A percentile compares a stretch with the other conserved stretches of the same genome.
Evolutionary conservation across 495 filamentous ascomycete genomes (phyloP).

Genomic region (Penicillium malachiteum): DNA sequence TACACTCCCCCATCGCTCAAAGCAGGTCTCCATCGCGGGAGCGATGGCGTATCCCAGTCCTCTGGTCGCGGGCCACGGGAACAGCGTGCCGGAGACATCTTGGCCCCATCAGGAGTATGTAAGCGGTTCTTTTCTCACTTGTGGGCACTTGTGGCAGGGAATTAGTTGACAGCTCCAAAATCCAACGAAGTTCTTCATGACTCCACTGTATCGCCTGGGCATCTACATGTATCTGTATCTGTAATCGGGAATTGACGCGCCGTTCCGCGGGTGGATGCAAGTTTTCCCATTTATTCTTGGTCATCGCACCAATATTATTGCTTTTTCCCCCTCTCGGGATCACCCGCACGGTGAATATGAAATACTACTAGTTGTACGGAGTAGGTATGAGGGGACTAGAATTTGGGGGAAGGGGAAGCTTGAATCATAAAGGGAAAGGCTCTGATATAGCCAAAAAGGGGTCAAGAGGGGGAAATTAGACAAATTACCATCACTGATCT

Average conservation of each 20-base stretch:
- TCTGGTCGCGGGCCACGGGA: constrained; percentile 7
- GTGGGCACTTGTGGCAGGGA: no score
- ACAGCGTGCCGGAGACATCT: neutral
- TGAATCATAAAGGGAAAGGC: no score
- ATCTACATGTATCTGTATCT: constrained; percentile 16
- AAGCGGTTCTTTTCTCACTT: no score
- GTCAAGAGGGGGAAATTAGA: no score
- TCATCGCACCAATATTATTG: neutral
- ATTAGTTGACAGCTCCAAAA: constrained; percentile 1
- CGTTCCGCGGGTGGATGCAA: constrained; percentile 23
- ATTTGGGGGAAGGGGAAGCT: neutral
- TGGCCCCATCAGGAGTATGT: neutral
- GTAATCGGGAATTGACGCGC: constrained; percentile 21
- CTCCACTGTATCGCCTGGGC: constrained; percentile 10
- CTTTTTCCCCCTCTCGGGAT: neutral
- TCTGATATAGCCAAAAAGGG: no score
- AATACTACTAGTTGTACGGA: no score
- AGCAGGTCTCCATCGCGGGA: neutral
- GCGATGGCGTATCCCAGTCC: constrained; percentile 7
- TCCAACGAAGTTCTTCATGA: neutral
- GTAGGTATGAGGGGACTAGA: neutral
- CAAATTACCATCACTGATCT: no score
- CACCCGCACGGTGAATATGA: neutral
- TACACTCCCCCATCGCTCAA: neutral
- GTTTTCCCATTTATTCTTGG: neutral